These are phyloP conservation scores for Trypanosoma boissoni DNA, from an alignment of 208 protist genomes.

Conservation along the genomic window DNA sequence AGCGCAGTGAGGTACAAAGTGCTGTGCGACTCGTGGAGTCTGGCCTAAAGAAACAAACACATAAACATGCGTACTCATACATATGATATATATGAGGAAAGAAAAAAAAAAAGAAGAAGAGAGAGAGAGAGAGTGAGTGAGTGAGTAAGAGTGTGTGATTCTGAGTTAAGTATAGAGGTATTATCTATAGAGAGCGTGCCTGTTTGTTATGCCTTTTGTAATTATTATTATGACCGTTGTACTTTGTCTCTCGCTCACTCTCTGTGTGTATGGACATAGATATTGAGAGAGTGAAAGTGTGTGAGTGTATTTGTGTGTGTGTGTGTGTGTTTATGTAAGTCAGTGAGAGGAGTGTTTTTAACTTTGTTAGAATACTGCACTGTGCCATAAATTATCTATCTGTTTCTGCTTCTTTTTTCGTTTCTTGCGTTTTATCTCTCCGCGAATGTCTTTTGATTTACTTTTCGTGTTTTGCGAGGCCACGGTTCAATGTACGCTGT, in stretches of 20 bases:
- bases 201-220: too few species aligned
- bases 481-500: slow-evolving; percentile 20
- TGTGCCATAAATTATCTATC: too few species aligned
- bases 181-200: too few species aligned
- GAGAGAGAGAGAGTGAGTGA: neutral
- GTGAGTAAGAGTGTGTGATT: neutral
- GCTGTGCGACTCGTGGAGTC: neutral
- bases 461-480: neutral
- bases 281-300: too few species aligned
- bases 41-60: slow-evolving; percentile 1
- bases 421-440: slow-evolving; percentile 1
- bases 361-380: too few species aligned
- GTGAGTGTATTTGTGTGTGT: too few species aligned
- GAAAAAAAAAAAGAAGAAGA: neutral
- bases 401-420: neutral
- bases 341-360: too few species aligned
- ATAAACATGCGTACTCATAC: neutral
- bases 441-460: slow-evolving; percentile 1
- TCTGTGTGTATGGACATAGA: too few species aligned
- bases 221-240: too few species aligned
- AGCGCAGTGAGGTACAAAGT: neutral
- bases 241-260: too few species aligned
- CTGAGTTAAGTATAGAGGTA: neutral
- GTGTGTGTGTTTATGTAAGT: too few species aligned
- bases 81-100: neutral